A percentile compares a stretch with the other conserved stretches of the same genome.
Evolutionary conservation across 2,329 filamentous ascomycete species (phyloP).

Genomic region (Achaetomium macrosporum): DNA sequence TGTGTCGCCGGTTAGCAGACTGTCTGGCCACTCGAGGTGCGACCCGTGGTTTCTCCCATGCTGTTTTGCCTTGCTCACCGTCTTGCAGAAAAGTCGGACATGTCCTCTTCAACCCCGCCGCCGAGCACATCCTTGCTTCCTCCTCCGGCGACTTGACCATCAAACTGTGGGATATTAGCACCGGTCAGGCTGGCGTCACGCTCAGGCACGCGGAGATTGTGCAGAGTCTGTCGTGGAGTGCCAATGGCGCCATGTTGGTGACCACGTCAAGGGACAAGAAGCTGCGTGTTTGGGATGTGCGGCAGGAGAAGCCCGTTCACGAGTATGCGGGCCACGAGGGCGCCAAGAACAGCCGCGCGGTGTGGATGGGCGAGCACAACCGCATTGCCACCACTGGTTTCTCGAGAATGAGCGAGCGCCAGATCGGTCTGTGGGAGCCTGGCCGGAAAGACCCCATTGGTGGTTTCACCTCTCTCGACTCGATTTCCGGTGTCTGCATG

Average conservation of each 20-base stretch:
- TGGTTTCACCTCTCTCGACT: constrained; percentile 85
- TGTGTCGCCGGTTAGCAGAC: constrained; percentile 72
- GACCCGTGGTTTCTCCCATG: constrained; percentile 21
- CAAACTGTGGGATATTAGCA: constrained; percentile 91
- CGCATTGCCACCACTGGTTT: constrained; percentile 94
- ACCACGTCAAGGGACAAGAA: constrained; percentile 98
- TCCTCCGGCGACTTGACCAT: constrained; percentile 91
- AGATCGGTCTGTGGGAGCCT: constrained; percentile 92
- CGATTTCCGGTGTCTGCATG: constrained; percentile 97
- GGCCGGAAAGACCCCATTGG: constrained; percentile 80
- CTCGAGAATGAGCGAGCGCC: constrained; percentile 96
- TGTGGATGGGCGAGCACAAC: constrained; percentile 97
- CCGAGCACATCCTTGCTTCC: constrained; percentile 91
- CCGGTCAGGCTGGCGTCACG: constrained; percentile 66
- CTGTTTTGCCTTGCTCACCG: constrained; percentile 1
- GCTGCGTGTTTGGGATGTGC: constrained; percentile 92
- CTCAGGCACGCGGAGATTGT: constrained; percentile 89
- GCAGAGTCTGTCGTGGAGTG: constrained; percentile 93
- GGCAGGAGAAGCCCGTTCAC: constrained; percentile 82
- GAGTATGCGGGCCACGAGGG: constrained; percentile 82
- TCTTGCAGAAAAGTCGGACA: constrained; percentile 83
- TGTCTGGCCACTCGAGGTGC: constrained; percentile 81
- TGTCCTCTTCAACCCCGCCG: constrained; percentile 94
- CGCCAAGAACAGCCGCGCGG: constrained; percentile 93
- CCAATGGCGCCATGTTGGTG: constrained; percentile 75